phyloP scores from a whole-genome alignment of 768 basidiomycete species.

The Dentipellis sp. region DNA sequence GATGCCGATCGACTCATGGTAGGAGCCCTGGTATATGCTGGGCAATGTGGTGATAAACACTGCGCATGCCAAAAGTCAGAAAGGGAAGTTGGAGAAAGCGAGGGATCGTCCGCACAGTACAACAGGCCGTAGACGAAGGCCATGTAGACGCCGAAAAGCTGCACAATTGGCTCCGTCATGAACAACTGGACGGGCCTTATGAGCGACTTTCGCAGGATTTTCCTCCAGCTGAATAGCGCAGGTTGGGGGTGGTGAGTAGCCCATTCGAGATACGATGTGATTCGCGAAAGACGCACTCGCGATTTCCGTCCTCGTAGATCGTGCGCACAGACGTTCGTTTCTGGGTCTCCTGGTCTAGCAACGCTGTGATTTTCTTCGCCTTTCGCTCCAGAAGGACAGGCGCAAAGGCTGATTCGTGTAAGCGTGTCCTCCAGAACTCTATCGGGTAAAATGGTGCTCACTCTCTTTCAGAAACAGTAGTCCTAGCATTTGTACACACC shows the following conservation, averaged over 20 bases:
- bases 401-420: slow-evolving; percentile 17
- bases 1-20: slow-evolving; percentile 46
- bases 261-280: not conserved
- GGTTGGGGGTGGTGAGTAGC: not conserved
- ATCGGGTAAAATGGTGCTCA: slow-evolving; percentile 21
- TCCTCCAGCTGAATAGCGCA: slow-evolving; percentile 33
- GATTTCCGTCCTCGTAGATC: slow-evolving; percentile 33
- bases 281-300: slow-evolving; percentile 27
- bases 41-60: slow-evolving; percentile 65
- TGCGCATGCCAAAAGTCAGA: slow-evolving; percentile 15
- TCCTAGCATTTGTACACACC: slow-evolving; percentile 42
- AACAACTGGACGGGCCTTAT: slow-evolving; percentile 62
- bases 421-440: too few species aligned
- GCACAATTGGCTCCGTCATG: slow-evolving; percentile 53
- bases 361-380: slow-evolving; percentile 35
- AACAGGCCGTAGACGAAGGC: slow-evolving; percentile 48
- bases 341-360: slow-evolving; percentile 38
- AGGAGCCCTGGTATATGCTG: slow-evolving; percentile 43
- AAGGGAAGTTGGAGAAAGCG: not conserved
- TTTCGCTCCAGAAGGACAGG: slow-evolving; percentile 36
- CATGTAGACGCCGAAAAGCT: slow-evolving; percentile 59
- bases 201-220: slow-evolving; percentile 43
- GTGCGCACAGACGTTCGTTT: slow-evolving; percentile 32
- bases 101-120: slow-evolving; percentile 7
- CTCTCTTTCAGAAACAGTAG: slow-evolving; percentile 56